Evolutionary conservation across 2,329 filamentous ascomycete species (phyloP).

Genomic region (Thelonectria rubi): DNA sequence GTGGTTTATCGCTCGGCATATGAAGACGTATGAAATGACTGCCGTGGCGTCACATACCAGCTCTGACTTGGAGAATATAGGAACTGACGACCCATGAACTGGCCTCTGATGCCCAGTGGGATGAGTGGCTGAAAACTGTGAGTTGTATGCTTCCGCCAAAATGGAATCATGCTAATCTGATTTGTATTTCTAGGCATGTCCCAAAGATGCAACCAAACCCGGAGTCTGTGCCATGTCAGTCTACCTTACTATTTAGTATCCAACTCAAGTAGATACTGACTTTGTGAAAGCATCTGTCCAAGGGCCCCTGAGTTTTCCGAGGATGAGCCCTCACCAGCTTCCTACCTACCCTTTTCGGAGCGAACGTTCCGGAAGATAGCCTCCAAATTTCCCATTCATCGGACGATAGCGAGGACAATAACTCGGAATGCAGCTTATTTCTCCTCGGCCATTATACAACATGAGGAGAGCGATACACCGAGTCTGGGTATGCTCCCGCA

Average conservation of each 20-base stretch:
- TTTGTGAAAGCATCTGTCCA: not conserved
- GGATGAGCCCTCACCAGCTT: slow-evolving; percentile 9
- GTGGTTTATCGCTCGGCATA: not conserved
- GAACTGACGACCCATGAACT: not conserved
- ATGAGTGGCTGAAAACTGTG: slow-evolving; percentile 2
- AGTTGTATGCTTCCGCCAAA: not conserved
- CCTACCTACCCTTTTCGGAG: slow-evolving; percentile 9
- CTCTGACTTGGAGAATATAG: not conserved
- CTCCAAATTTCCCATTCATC: slow-evolving; percentile 4
- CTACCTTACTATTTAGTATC: not conserved
- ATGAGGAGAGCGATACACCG: not conserved
- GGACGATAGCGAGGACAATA: slow-evolving; percentile 6
- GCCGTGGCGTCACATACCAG: not conserved
- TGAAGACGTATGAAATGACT: not conserved
- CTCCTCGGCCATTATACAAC: not conserved
- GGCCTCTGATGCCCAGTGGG: not conserved
- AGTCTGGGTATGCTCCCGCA: not conserved
- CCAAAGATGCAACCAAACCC: not conserved
- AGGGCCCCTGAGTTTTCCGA: slow-evolving; percentile 10
- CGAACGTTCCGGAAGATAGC: not conserved
- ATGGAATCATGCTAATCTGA: not conserved
- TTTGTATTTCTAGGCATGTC: not conserved
- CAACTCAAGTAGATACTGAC: not conserved
- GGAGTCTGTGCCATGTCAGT: slow-evolving; percentile 2
- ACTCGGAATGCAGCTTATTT: slow-evolving; percentile 5